A percentile compares a stretch with the other conserved stretches of the same genome.
These are phyloP conservation scores for Stentor coeruleus DNA, from an alignment of 73 alveolate genomes.

Conservation along the genomic window DNA sequence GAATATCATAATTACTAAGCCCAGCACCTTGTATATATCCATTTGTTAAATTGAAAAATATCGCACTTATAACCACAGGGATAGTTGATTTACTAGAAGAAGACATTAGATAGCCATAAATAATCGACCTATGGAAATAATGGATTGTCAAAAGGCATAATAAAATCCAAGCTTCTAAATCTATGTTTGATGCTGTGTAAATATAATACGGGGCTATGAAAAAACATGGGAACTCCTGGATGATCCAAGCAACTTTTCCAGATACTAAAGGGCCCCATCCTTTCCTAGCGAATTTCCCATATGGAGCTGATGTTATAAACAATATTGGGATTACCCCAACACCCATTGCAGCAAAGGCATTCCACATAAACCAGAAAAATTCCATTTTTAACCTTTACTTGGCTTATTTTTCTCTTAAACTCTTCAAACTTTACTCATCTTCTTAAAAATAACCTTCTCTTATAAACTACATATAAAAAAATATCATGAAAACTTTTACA, in stretches of 20 bases:
- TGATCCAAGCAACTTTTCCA: not conserved
- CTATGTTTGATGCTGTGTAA: not conserved
- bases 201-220: not conserved
- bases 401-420: too few species aligned
- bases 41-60: not conserved
- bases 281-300: conserved; percentile 1
- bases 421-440: too few species aligned
- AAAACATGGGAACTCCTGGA: conserved; percentile 2
- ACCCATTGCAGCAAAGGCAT: not conserved
- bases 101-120: not conserved
- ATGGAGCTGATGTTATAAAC: conserved; percentile 10
- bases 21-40: conserved; percentile 13
- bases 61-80: not conserved
- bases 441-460: too few species aligned
- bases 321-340: conserved; percentile 10
- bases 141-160: not conserved
- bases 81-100: not conserved
- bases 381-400: too few species aligned
- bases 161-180: not conserved
- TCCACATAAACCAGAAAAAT: not conserved
- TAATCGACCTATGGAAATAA: not conserved
- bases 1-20: not conserved
- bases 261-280: not conserved
- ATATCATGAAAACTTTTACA: not conserved
- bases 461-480: too few species aligned